phyloP scores from a whole-genome alignment of 768 basidiomycete genomes.

The Grammothele lineata region DNA sequence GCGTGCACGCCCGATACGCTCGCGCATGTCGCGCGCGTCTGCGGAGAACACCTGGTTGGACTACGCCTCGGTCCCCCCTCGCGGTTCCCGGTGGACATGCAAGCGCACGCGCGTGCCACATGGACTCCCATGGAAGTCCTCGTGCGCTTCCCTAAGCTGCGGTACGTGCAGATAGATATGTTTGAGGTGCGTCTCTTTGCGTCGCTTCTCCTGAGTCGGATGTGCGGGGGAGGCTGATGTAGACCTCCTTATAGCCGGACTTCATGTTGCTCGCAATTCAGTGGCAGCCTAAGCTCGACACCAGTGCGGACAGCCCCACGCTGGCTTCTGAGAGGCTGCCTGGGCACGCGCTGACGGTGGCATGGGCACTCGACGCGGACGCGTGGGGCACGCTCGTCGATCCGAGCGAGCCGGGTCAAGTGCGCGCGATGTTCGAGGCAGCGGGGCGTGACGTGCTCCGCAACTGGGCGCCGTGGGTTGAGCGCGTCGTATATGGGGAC shows the following conservation, averaged over 20 bases:
- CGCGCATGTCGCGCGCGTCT: background rate
- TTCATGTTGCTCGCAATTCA: background rate
- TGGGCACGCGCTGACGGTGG: background rate
- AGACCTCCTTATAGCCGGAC: background rate
- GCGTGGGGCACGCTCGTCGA: constrained; percentile 1
- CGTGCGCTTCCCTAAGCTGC: background rate
- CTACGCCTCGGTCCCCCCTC: background rate
- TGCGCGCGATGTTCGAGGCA: background rate
- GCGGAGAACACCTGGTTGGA: background rate
- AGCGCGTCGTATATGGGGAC: background rate
- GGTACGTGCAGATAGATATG: background rate
- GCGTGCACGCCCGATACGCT: background rate
- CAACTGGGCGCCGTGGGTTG: background rate
- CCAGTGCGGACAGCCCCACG: too few relatives aligned
- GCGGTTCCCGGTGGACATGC: background rate
- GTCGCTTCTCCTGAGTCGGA: too few relatives aligned
- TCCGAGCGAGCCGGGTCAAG: background rate
- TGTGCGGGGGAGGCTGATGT: too few relatives aligned
- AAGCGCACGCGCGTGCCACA: background rate
- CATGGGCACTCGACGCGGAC: constrained; percentile 1
- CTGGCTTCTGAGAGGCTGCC: too few relatives aligned
- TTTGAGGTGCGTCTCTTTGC: background rate
- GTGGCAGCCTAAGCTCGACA: background rate
- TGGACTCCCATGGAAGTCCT: background rate
- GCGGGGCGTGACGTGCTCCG: background rate